Conservation (phyloP, 2,329 filamentous ascomycete species). For the Aspergillus sp. region DNA sequence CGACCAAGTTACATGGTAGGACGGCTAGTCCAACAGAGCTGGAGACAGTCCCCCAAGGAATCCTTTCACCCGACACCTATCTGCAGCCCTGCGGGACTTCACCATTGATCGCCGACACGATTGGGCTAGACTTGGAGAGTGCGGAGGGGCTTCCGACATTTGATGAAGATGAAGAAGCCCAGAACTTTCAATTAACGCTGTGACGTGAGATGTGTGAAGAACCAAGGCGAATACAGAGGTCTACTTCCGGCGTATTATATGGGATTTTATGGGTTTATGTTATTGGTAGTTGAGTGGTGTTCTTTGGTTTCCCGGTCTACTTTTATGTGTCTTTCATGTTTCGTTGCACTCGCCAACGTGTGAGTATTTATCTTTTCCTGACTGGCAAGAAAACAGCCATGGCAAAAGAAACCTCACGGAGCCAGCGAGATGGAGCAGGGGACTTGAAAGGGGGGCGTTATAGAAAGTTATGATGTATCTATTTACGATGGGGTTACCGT, state of each 20-base stretch:
- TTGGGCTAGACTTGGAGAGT: conserved; percentile 36
- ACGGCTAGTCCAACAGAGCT: conserved; percentile 25
- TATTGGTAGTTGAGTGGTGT: not conserved
- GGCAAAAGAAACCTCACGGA: not conserved
- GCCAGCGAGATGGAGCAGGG: conserved; percentile 3
- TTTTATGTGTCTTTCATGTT: not conserved
- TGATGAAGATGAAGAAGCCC: conserved; percentile 41
- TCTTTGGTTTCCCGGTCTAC: not conserved
- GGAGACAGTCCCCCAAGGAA: conserved; percentile 26
- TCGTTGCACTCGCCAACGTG: not conserved
- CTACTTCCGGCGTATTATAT: not conserved
- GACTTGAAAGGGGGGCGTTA: conserved; percentile 5
- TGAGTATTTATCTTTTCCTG: not conserved
- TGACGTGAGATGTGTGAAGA: conserved; percentile 19
- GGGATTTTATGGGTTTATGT: not conserved
- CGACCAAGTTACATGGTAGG: conserved; percentile 33
- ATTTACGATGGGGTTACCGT: not conserved
- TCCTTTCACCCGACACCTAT: conserved; percentile 46
- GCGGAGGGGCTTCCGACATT: conserved; percentile 34
- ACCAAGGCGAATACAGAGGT: not conserved
- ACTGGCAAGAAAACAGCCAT: not conserved
- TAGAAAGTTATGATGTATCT: not conserved
- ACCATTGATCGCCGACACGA: conserved; percentile 47
- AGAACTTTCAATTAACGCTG: conserved; percentile 44
- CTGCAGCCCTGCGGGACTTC: conserved; percentile 46